These are phyloP conservation scores for Dothidotthia symphoricarpi DNA, from an alignment of 2,329 filamentous ascomycete genomes.

Conservation along the genomic window DNA sequence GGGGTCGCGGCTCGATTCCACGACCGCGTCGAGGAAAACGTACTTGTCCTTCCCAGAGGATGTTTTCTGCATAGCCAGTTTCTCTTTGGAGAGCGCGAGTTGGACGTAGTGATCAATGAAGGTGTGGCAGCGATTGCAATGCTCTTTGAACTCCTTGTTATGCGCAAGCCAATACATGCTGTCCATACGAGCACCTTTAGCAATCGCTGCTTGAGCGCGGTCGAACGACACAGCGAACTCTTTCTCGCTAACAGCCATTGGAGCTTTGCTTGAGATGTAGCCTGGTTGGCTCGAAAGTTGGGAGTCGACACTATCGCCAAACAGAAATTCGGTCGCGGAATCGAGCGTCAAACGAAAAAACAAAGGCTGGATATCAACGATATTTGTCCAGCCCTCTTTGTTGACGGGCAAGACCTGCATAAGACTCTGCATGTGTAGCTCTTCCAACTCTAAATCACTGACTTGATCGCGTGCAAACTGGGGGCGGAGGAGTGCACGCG, in stretches of 20 bases:
- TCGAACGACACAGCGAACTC: constrained; percentile 29
- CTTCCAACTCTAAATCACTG: constrained; percentile 32
- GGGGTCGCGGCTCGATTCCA: constrained; percentile 65
- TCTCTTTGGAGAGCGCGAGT: constrained; percentile 21
- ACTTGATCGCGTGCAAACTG: constrained; percentile 37
- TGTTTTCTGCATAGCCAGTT: constrained; percentile 9
- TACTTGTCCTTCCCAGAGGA: constrained; percentile 47
- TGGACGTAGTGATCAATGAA: constrained; percentile 32
- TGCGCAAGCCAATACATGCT: constrained; percentile 34
- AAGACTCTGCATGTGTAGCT: constrained; percentile 36
- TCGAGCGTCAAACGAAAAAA: constrained; percentile 44
- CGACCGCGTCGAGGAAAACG: constrained; percentile 82
- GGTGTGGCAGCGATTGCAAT: constrained; percentile 27
- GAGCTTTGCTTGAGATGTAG: constrained; percentile 13
- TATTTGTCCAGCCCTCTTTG: constrained; percentile 25
- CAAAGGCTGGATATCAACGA: constrained; percentile 39
- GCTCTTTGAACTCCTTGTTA: constrained; percentile 25
- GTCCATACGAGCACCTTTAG: constrained; percentile 23
- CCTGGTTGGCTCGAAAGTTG: constrained; percentile 23
- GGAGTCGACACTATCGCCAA: constrained; percentile 36
- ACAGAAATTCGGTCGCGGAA: constrained; percentile 40
- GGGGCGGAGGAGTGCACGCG: constrained; percentile 34
- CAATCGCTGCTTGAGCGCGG: constrained; percentile 16
- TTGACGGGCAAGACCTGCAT: constrained; percentile 24
- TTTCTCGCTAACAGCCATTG: constrained; percentile 15